phyloP scores from a whole-genome alignment of 1,139 yeast genomes.

The Sugiyamaella sp. region DNA sequence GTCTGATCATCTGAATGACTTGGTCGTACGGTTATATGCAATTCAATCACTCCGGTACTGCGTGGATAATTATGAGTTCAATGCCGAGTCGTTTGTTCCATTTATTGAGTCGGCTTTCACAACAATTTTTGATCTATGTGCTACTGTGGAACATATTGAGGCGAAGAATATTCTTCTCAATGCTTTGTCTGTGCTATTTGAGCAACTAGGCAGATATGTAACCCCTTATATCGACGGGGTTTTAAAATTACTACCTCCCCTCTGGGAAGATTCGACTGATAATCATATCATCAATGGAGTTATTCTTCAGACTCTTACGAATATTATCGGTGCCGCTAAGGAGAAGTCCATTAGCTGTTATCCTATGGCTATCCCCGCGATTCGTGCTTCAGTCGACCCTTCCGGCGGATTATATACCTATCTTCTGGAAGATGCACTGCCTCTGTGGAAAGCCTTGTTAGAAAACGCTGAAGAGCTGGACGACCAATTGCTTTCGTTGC shows the following conservation, averaged over 20 bases:
- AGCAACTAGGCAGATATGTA: conserved; percentile 49
- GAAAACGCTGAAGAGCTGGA: conserved; percentile 51
- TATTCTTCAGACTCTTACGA: conserved; percentile 67
- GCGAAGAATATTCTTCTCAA: conserved; percentile 72
- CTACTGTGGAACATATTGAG: conserved; percentile 62
- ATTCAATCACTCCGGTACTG: conserved; percentile 69
- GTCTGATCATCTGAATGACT: conserved; percentile 56
- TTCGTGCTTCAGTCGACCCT: conserved; percentile 65
- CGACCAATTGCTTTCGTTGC: conserved; percentile 49
- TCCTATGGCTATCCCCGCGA: conserved; percentile 66
- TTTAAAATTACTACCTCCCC: conserved; percentile 62
- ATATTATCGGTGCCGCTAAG: conserved; percentile 58
- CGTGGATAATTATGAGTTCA: conserved; percentile 86
- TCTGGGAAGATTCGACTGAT: conserved; percentile 59
- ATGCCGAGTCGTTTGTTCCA: conserved; percentile 66
- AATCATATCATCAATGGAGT: conserved; percentile 71
- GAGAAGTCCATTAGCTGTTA: conserved; percentile 61
- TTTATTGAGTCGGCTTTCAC: conserved; percentile 58
- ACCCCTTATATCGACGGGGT: conserved; percentile 49
- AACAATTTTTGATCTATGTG: conserved; percentile 50
- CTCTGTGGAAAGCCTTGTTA: conserved; percentile 74
- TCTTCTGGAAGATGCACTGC: conserved; percentile 84
- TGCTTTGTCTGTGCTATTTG: conserved; percentile 65
- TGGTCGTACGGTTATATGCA: conserved; percentile 75
- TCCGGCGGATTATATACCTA: conserved; percentile 61